These are phyloP conservation scores for Mucuna pruriens DNA, from an alignment of 306 rosid species.

Conservation along the genomic window DNA sequence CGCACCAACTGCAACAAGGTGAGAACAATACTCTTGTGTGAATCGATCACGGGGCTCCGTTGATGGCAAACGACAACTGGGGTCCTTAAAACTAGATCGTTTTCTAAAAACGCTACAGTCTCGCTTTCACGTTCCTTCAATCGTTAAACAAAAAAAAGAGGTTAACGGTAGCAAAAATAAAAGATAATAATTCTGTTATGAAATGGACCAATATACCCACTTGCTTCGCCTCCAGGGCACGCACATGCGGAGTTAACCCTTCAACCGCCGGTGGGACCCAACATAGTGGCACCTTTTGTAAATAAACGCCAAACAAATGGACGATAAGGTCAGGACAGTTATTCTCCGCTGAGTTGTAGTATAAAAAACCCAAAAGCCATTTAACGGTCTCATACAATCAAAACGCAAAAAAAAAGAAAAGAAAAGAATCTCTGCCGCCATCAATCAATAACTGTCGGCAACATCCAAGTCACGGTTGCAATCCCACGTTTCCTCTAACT, in stretches of 20 bases:
- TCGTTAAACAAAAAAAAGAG: conserved; percentile 28
- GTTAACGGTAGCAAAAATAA: conserved; percentile 40
- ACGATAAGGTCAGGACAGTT: background rate
- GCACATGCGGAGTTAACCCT: conserved; percentile 63
- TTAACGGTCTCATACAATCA: conserved; percentile 40
- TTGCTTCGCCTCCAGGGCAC: background rate
- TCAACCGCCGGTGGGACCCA: conserved; percentile 63
- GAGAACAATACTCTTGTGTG: background rate
- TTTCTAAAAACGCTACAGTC: background rate
- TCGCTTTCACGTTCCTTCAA: background rate
- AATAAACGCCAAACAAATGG: conserved; percentile 38
- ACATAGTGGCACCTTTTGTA: conserved; percentile 40
- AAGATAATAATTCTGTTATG: background rate
- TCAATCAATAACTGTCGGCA: conserved; percentile 52
- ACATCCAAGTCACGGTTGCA: background rate
- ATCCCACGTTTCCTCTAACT: background rate
- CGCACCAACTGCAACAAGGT: conserved; percentile 2
- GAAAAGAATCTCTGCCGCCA: conserved; percentile 27
- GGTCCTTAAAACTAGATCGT: conserved; percentile 31
- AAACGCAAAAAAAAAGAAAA: background rate
- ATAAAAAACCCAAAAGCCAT: conserved; percentile 27
- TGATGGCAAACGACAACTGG: background rate
- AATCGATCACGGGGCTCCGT: background rate
- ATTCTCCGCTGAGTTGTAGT: background rate
- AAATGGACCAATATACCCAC: conserved; percentile 44